Evolutionary conservation across 805 yeast genomes (phyloP).

Genomic region (Starmera quercuum): DNA sequence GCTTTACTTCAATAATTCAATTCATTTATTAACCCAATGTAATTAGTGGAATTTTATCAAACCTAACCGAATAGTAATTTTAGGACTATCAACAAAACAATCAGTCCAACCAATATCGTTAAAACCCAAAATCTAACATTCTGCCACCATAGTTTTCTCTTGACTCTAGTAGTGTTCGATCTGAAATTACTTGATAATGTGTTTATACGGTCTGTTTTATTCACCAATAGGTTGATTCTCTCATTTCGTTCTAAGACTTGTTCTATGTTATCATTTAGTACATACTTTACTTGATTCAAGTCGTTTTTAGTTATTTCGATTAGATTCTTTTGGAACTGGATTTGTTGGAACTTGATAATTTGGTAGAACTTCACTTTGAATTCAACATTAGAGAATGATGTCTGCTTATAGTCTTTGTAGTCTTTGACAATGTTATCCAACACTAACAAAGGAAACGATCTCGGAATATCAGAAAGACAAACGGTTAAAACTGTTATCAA

Average conservation of each 20-base stretch:
- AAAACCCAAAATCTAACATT: conserved; percentile 36
- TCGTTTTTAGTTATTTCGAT: conserved; percentile 38
- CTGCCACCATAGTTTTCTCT: conserved; percentile 48
- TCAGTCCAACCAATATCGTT: conserved; percentile 9
- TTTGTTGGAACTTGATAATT: conserved; percentile 46
- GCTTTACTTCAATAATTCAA: too few species aligned
- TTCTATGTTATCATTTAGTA: conserved; percentile 57
- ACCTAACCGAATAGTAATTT: not conserved
- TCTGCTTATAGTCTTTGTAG: conserved; percentile 31
- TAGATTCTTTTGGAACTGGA: conserved; percentile 25
- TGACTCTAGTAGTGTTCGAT: conserved; percentile 41
- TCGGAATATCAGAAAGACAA: conserved; percentile 11
- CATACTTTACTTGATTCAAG: conserved; percentile 44
- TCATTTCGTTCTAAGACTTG: conserved; percentile 54
- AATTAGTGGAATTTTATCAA: too few species aligned
- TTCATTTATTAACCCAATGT: too few species aligned
- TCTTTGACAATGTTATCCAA: conserved; percentile 32
- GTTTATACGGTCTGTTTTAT: conserved; percentile 53
- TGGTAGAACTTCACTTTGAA: conserved; percentile 51
- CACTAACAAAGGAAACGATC: conserved; percentile 12
- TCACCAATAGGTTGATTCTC: conserved; percentile 45
- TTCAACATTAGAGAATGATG: conserved; percentile 26
- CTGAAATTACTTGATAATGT: conserved; percentile 47
- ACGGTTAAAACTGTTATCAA: conserved; percentile 15
- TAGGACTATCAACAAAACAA: not conserved